Evolutionary conservation across 306 rosid genomes (phyloP), one percentile per base, ranked within the genome.

Genomic region (Argentina anserina): DNA sequence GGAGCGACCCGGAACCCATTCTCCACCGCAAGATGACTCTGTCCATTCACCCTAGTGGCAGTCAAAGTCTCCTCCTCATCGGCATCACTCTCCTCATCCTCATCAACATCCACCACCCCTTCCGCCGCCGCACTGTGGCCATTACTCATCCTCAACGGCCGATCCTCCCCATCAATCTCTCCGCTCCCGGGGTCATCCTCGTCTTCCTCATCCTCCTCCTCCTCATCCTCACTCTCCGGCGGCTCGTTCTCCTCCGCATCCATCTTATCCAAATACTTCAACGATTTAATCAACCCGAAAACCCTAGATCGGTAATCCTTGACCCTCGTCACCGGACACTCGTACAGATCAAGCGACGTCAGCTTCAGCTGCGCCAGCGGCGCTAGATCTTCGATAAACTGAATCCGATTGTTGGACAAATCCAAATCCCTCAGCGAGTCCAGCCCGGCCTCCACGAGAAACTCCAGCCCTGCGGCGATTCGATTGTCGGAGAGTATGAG

Each of bases 231-330:
- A 0, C 87, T 81, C 77, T 92, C 97, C 0, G 97, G 96, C 45
- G 94, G 80, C 85, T 90, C 97, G 46, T 92, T 92, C 84, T 86
- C 97, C 61, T 92, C 97, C 14, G 96, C 93, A 31, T 92, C 97
- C 97, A 86, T 92, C 89, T 90, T 92, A 73, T 92, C 97, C 88
- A 92, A 85, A 77, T 88, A 92, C 83, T 84, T 86, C 4, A 92
- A 77, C 75, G 94, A 90, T 75, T 84, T 92, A 12, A 92, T 92
- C 90, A 92, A 79, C 29, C 90, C 94, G 36, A 92, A 92, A 85
- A 92, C 97, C 92, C 94, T 92, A 82, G 97, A 92, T 88, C 97
- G 97, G 75, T 92, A 92, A 73, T 92, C 97, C 87, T 92, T 92
- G 15, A 85, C 85, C 1, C 93, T 69, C n/a, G 97, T 92, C 55